A percentile compares a stretch with the other conserved stretches of the same genome.
These are phyloP conservation scores for Verticillium nubilum DNA, from an alignment of 2,329 filamentous ascomycete genomes.

Conservation along the genomic window DNA sequence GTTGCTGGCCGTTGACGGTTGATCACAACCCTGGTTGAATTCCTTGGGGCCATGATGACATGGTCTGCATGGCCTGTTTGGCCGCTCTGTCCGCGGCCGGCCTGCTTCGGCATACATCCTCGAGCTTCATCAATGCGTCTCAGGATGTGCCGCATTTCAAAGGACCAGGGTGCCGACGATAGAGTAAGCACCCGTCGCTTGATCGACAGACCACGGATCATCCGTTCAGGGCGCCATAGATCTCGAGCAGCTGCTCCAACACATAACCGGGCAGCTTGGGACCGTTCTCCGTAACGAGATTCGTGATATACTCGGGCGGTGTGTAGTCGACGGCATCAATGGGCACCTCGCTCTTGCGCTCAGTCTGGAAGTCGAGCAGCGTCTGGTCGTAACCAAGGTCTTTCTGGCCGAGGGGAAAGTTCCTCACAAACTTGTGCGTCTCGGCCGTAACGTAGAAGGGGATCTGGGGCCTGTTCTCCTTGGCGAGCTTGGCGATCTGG, in stretches of 20 bases:
- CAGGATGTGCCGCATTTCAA: too few species aligned
- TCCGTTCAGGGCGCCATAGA: slow-evolving; percentile 40
- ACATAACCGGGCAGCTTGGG: slow-evolving; percentile 66
- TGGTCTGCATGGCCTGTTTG: background rate
- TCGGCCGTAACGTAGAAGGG: slow-evolving; percentile 90
- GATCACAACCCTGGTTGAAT: too few species aligned
- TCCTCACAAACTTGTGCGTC: slow-evolving; percentile 91
- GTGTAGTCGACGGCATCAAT: slow-evolving; percentile 65
- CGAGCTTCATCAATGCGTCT: too few species aligned
- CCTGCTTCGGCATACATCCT: too few species aligned
- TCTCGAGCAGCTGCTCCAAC: slow-evolving; percentile 65
- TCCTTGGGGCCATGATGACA: background rate
- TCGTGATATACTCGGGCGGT: slow-evolving; percentile 64
- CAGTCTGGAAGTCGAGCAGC: slow-evolving; percentile 66
- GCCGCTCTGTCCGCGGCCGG: too few species aligned
- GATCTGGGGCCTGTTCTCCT: slow-evolving; percentile 48
- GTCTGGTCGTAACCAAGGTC: slow-evolving; percentile 75
- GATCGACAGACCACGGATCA: slow-evolving; percentile 13
- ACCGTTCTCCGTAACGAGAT: slow-evolving; percentile 71
- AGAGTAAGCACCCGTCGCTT: background rate
- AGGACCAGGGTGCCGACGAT: too few species aligned
- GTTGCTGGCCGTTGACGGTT: background rate
- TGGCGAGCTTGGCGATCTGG: slow-evolving; percentile 79
- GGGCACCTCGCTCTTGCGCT: slow-evolving; percentile 36
- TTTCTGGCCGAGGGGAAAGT: slow-evolving; percentile 77